phyloP scores from a whole-genome alignment of 306 rosid species.

The Styphnolobium japonicum region DNA sequence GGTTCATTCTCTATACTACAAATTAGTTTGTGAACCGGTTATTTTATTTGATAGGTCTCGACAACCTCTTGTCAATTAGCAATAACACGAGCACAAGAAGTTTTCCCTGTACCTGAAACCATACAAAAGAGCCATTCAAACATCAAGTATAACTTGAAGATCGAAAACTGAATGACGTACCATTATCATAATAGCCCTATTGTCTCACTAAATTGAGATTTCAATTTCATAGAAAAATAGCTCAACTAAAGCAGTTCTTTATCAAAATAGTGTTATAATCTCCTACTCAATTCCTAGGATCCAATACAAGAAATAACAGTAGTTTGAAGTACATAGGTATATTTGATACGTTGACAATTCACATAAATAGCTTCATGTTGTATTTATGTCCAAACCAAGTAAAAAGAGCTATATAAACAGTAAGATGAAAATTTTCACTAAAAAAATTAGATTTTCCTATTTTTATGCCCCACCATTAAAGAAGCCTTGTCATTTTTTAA shows the following conservation, averaged over 20 bases:
- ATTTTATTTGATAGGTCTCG: too few species aligned
- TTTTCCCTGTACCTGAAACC: conserved; percentile 92
- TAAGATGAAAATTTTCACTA: neutral
- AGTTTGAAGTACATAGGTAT: neutral
- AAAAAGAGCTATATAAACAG: neutral
- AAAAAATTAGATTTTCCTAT: neutral
- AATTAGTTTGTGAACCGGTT: too few species aligned
- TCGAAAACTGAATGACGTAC: neutral
- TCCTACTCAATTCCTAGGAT: neutral
- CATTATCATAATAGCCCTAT: conserved; percentile 2
- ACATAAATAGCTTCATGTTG: neutral
- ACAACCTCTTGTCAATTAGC: conserved; percentile 93
- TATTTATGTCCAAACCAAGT: neutral
- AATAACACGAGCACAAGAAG: conserved; percentile 93
- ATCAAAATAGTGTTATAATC: neutral
- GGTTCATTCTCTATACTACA: too few species aligned
- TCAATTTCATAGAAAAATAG: conserved; percentile 6
- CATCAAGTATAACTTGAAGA: neutral
- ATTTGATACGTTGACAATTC: neutral
- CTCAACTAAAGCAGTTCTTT: neutral
- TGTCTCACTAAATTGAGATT: conserved; percentile 11
- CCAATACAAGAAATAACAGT: neutral
- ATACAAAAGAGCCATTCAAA: conserved; percentile 23
- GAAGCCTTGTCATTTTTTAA: neutral
- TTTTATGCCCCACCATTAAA: neutral